These are phyloP conservation scores for Stellera chamaejasme DNA, from an alignment of 345 rosid genomes.

Conservation along the genomic window DNA sequence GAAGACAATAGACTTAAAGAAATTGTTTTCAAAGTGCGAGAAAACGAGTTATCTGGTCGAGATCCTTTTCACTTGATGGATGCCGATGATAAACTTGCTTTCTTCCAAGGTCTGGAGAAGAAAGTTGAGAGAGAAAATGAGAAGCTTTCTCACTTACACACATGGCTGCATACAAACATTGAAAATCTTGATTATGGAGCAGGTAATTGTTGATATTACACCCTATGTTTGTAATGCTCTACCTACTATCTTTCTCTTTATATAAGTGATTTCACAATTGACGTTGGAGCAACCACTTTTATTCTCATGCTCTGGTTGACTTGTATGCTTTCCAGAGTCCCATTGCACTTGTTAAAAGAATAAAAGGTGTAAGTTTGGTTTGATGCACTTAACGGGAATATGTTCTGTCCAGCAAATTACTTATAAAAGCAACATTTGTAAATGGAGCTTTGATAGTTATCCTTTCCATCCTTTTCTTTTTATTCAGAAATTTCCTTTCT, in stretches of 20 bases:
- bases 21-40: conserved; percentile 81
- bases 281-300: too few relatives aligned
- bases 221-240: not conserved
- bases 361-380: too few relatives aligned
- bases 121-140: conserved; percentile 77
- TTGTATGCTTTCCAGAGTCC: not conserved
- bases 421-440: too few relatives aligned
- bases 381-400: too few relatives aligned
- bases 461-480: too few relatives aligned
- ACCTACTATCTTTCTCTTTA: not conserved
- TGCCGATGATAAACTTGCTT: conserved; percentile 58
- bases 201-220: conserved; percentile 33
- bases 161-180: conserved; percentile 76
- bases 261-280: too few relatives aligned
- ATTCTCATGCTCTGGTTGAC: not conserved
- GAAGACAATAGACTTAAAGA: conserved; percentile 68
- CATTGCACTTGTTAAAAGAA: too few relatives aligned
- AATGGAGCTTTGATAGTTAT: too few relatives aligned
- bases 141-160: conserved; percentile 54
- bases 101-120: conserved; percentile 79
- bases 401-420: too few relatives aligned
- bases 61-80: conserved; percentile 81
- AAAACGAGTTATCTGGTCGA: conserved; percentile 73
- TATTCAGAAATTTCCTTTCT: too few relatives aligned
- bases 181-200: conserved; percentile 92